Percentiles rank a stretch among this genome's conserved stretches.
Conservation (phyloP, 2,329 filamentous ascomycete genomes). For the Cercospora janseana region DNA sequence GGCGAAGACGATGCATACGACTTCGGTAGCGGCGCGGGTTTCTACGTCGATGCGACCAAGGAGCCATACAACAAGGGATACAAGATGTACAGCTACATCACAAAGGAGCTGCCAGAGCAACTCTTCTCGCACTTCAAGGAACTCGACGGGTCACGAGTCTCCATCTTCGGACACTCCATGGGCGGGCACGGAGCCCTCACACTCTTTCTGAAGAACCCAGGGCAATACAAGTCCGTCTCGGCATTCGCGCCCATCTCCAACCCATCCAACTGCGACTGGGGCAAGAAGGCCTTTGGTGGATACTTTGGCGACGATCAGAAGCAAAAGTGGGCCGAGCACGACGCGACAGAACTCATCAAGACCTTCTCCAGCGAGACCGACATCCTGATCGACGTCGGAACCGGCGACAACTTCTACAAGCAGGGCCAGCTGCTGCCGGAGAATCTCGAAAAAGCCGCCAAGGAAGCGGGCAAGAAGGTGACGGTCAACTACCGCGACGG, state of each 20-base stretch:
- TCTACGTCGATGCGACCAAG: constrained; percentile 85
- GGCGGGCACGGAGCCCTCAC: constrained; percentile 94
- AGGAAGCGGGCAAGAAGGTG: constrained; percentile 71
- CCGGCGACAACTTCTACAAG: constrained; percentile 95
- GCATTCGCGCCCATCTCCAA: constrained; percentile 30
- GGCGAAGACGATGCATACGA: constrained; percentile 88
- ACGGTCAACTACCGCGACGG: constrained; percentile 80
- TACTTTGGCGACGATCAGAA: constrained; percentile 77
- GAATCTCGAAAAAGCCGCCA: constrained; percentile 79
- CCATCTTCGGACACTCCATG: constrained; percentile 94
- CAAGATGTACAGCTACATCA: constrained; percentile 92
- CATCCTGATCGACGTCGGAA: constrained; percentile 87
- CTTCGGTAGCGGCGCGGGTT: constrained; percentile 87
- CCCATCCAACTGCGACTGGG: constrained; percentile 74
- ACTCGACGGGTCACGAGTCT: constrained; percentile 69
- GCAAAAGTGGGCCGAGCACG: constrained; percentile 80
- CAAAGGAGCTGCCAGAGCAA: constrained; percentile 75
- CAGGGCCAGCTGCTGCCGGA: constrained; percentile 88
- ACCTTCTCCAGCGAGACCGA: constrained; percentile 70
- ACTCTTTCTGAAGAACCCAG: constrained; percentile 86
- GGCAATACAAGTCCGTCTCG: constrained; percentile 62
- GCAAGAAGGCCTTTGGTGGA: constrained; percentile 87
- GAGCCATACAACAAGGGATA: constrained; percentile 75
- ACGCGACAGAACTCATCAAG: constrained; percentile 85
- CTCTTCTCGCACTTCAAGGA: constrained; percentile 70